Base-by-base conservation (phyloP, 2,329 filamentous ascomycete species). In the Endocalyx cinctus region DNA sequence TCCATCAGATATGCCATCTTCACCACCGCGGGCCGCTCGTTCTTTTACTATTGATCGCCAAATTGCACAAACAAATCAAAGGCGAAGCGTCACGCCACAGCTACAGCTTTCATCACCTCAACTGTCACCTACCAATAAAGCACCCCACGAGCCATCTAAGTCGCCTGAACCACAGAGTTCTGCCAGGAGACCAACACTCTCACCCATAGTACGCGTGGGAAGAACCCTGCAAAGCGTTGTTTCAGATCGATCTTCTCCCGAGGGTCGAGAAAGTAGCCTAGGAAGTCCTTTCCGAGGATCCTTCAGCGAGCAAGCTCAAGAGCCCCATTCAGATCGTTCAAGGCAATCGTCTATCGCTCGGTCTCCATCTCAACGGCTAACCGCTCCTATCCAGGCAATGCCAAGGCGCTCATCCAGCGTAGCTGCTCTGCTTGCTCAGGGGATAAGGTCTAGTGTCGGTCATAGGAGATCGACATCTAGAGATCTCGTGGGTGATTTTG, bases 191-290 rank as follows among this genome's bases (percentile, higher is more conserved):
- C 51, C 51, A 10, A 52, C 51, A 2, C 57, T 79, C 1, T 77
- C 74, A 5, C 73, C 75, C 2, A 77, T 77, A 22, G 69, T 79
- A n/a, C 64, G 74, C 28, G 74, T 67, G 17, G 74, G 74, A 4
- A 63, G 71, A 29, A 72, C 67, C 18, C 54, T 79, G 11, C 74
- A 78, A 46, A 74, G 66, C 37, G 69, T 79, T 23, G 74, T 75
- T 10, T 77, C 74, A 0, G 74, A 78, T 41, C 70, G 72, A 6
- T 72, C 74, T 1, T 77, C 75, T 0, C 74, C 75, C 2, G 69
- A 70, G 31, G 62, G 55, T 6, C 63, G 62, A n/a, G 69, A 72
- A 27, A 62, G 63, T 20, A 66, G 69, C 10, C 56, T 79, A 3
- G 65, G 73, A 11, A 79, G 75, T 35, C 75, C 75, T 0, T 79